Conservation (phyloP, 805 yeast genomes). For the Priceomyces melissophilus region DNA sequence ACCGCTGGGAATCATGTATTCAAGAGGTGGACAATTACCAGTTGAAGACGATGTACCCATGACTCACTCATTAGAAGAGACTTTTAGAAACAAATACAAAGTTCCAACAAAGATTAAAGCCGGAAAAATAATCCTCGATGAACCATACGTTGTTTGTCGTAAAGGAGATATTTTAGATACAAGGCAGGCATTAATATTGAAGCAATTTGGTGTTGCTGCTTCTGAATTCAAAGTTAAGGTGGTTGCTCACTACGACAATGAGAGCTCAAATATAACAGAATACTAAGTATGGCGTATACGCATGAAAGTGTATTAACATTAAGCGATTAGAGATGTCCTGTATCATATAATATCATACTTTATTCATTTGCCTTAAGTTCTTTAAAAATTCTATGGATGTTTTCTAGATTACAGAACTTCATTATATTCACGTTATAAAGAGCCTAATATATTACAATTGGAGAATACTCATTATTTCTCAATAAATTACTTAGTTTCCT, state of each 20-base stretch:
- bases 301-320: no score
- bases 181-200: slow-evolving; percentile 84
- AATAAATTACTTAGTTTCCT: slow-evolving; percentile 6
- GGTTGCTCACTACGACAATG: slow-evolving; percentile 74
- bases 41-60: slow-evolving; percentile 92
- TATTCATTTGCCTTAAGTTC: no score
- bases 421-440: no score
- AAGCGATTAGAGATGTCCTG: no score
- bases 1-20: slow-evolving; percentile 88
- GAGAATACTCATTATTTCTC: no score
- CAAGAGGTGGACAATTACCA: slow-evolving; percentile 92
- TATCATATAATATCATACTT: no score
- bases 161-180: slow-evolving; percentile 82
- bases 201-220: slow-evolving; percentile 94
- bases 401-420: no score
- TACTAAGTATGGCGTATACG: slow-evolving; percentile 8
- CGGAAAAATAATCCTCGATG: slow-evolving; percentile 79
- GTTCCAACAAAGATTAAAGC: slow-evolving; percentile 87
- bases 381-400: no score
- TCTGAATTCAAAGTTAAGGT: slow-evolving; percentile 82
- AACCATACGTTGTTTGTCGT: slow-evolving; percentile 76
- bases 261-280: slow-evolving; percentile 33
- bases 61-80: slow-evolving; percentile 93
- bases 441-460: no score
- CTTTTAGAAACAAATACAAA: slow-evolving; percentile 82